These are phyloP conservation scores for Botrytis elliptica DNA, from an alignment of 2,329 filamentous ascomycete species.

Conservation along the genomic window DNA sequence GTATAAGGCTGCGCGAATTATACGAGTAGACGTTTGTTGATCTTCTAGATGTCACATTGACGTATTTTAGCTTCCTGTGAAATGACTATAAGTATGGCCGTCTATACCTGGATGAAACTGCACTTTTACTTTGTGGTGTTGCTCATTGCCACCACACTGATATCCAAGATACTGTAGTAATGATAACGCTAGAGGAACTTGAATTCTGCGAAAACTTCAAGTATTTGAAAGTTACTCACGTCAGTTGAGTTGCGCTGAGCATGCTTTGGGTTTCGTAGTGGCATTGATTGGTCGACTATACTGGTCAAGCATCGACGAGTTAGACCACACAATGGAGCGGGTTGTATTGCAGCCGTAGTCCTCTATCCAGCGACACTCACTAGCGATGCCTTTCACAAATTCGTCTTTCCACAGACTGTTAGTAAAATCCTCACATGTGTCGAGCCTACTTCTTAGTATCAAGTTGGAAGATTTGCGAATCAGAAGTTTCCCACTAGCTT, in stretches of 20 bases:
- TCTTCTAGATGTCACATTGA: not conserved
- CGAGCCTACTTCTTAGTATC: not conserved
- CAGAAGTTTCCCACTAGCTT: not conserved
- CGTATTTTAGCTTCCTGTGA: not conserved
- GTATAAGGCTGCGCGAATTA: not conserved
- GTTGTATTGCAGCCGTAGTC: too few species aligned
- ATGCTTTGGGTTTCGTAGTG: not conserved
- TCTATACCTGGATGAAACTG: not conserved
- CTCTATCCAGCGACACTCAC: not conserved
- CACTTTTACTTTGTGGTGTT: not conserved
- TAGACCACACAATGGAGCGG: not conserved
- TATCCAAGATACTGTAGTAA: not conserved
- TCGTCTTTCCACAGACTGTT: not conserved
- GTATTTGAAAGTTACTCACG: not conserved
- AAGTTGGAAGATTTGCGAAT: not conserved
- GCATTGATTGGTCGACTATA: not conserved
- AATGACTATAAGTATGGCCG: not conserved
- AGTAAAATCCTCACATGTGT: not conserved
- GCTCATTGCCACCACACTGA: not conserved
- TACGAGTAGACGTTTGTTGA: slow-evolving; percentile 13
- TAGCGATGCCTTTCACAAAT: not conserved
- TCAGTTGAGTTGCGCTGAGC: not conserved
- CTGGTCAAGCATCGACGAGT: not conserved
- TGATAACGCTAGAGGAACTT: too few species aligned
- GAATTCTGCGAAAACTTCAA: not conserved